Evolutionary conservation across 306 rosid species (phyloP).

Genomic region (Herpetospermum pedunculosum): DNA sequence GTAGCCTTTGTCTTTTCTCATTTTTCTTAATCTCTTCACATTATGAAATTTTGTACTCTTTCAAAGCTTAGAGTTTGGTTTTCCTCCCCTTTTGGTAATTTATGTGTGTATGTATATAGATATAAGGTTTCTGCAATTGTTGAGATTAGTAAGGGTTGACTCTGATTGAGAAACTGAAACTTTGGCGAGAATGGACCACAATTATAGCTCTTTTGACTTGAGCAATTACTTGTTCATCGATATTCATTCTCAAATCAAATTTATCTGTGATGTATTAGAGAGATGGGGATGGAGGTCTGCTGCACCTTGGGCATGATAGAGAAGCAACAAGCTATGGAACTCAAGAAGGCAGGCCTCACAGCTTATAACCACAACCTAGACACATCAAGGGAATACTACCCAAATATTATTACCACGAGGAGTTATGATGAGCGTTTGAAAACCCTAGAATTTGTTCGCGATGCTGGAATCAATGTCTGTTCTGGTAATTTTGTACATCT

Average conservation of each 20-base stretch:
- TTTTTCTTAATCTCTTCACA: neutral
- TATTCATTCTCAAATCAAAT: neutral
- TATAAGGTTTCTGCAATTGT: neutral
- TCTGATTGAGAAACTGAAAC: neutral
- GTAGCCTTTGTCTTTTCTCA: neutral
- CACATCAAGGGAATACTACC: constrained; percentile 93
- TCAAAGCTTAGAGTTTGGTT: neutral
- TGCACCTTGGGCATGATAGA: constrained; percentile 98
- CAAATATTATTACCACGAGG: constrained; percentile 89
- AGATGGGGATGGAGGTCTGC: constrained; percentile 96
- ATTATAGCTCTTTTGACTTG: neutral
- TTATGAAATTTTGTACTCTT: neutral
- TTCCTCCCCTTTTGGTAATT: neutral
- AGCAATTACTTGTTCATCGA: neutral
- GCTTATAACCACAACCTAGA: constrained; percentile 97
- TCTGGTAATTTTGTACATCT: constrained; percentile 42
- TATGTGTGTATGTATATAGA: neutral
- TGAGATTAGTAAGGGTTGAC: neutral
- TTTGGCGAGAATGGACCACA: neutral
- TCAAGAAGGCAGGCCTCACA: constrained; percentile 89
- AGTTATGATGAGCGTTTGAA: constrained; percentile 80
- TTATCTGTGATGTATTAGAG: constrained; percentile 33
- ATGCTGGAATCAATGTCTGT: constrained; percentile 95
- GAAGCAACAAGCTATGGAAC: constrained; percentile 81
- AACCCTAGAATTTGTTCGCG: constrained; percentile 83